Evolutionary conservation across 2,329 filamentous ascomycete species (phyloP), one percentile per base, ranked within the genome.

Genomic region (Exophiala sideris): DNA sequence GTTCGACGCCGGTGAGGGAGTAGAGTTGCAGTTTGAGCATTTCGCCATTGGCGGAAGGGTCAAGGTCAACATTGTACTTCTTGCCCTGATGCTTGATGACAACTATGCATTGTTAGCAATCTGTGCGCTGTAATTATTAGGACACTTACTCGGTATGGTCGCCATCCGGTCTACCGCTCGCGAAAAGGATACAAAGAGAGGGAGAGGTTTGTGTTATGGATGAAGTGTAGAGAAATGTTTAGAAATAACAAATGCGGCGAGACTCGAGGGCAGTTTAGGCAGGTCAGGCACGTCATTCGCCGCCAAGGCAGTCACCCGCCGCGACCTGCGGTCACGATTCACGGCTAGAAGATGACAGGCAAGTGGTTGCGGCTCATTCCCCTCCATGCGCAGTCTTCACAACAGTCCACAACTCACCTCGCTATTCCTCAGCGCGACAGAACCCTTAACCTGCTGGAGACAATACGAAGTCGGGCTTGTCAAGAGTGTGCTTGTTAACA

Each of bases 1-100:
- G 94, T 70, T 97, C 94, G 68, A 99, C 94, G 57, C 89, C 91
- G 44, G 94, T 99, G 52, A 99, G 79, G 59, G 91, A 96, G 76
- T 87, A 99, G 54, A 99, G 83, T 72, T 97, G 94, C 67, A 88
- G 89, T 72, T 97, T 99, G 78, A 99, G 90, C 53, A 88, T 89
- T 73, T 96, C 91, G 73, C 94, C 94, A 58, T 85, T 90, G 42
- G 89, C 86, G 21, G 82, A 79, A 40, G 88, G 81, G 70, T 97
- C 92, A 66, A 99, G 83, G 58, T 97, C 92, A 70, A 99, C 83
- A 68, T 97, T 86, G 77, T 97, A 88, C 71, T 91, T 92, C 73
- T 94, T 96, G 76, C 92, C 92, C 70, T 91, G 86, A 71, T 99
- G 92, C 75, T 95, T 97, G 64, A 99, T 87, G 69, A 91, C 80